Conservation (phyloP, 2,329 filamentous ascomycete species). For the Onygenales sp. region DNA sequence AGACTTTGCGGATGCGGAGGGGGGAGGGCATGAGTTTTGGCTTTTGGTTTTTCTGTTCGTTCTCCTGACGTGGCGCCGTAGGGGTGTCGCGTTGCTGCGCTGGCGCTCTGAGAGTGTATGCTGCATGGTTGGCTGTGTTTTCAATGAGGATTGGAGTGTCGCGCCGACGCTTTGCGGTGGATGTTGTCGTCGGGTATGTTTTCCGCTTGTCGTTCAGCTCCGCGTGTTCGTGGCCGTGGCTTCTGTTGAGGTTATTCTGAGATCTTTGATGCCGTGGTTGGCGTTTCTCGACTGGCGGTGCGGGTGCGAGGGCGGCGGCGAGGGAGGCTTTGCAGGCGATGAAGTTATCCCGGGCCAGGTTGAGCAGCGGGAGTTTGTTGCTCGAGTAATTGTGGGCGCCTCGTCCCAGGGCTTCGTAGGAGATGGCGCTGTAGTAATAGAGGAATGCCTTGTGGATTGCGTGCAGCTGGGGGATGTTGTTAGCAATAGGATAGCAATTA, state of each 20-base stretch:
- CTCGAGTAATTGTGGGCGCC: constrained; percentile 37
- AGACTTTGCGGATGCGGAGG: constrained; percentile 17
- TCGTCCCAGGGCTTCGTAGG: constrained; percentile 38
- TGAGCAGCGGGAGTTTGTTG: constrained; percentile 34
- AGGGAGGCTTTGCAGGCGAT: constrained; percentile 17
- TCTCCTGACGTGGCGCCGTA: background rate
- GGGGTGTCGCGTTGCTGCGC: background rate
- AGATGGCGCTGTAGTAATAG: constrained; percentile 38
- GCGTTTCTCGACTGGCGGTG: background rate
- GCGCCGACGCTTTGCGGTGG: background rate
- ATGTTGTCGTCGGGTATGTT: background rate
- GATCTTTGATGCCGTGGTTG: background rate
- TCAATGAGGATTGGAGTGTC: background rate
- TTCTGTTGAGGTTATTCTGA: background rate
- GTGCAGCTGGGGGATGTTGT: constrained; percentile 21
- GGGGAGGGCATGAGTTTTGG: constrained; percentile 18
- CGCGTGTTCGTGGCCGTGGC: background rate
- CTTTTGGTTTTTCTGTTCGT: background rate
- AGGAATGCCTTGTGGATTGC: constrained; percentile 30
- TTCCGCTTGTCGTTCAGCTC: background rate
- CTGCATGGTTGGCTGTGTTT: background rate
- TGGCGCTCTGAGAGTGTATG: background rate
- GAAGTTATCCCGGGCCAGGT: constrained; percentile 32
- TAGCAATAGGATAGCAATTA: background rate
- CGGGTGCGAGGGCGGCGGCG: background rate